Evolutionary conservation across 306 rosid genomes (phyloP).

Genomic region (Acmispon strigosus): DNA sequence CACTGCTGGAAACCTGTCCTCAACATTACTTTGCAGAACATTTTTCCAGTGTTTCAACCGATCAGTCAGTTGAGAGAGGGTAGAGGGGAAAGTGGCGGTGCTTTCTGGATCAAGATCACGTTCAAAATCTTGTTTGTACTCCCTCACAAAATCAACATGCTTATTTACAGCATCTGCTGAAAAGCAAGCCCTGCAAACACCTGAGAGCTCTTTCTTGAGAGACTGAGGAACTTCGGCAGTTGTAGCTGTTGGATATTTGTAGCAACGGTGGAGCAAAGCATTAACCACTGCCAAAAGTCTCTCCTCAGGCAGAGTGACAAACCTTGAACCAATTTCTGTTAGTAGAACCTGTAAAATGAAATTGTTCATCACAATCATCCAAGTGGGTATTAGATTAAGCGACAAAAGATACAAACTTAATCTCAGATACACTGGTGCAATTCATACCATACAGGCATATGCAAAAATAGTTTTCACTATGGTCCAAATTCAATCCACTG

Average conservation of each 20-base stretch:
- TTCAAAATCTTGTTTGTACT: constrained; percentile 94
- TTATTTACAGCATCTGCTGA: constrained; percentile 95
- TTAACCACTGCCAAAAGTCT: constrained; percentile 98
- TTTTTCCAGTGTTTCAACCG: constrained; percentile 96
- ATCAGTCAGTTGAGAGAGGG: constrained; percentile 90
- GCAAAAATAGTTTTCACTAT: not conserved
- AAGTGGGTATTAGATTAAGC: constrained; percentile 2
- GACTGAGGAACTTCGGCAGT: constrained; percentile 99
- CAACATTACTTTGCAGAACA: constrained; percentile 96
- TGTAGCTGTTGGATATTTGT: constrained; percentile 98
- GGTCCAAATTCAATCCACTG: not conserved
- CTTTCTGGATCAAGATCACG: constrained; percentile 99
- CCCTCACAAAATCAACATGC: constrained; percentile 98
- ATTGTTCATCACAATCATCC: not conserved
- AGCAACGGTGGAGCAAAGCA: constrained; percentile 98
- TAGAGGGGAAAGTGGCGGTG: constrained; percentile 81
- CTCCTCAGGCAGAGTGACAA: constrained; percentile 98
- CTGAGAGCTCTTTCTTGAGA: constrained; percentile 97
- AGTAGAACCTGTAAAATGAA: constrained; percentile 63
- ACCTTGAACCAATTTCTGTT: constrained; percentile 97
- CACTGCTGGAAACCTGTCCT: constrained; percentile 97
- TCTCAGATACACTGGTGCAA: not conserved
- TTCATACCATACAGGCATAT: not conserved
- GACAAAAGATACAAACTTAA: not conserved
- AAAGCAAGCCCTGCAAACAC: constrained; percentile 99